Conservation (phyloP, 345 rosid genomes). For the Salix brachista region DNA sequence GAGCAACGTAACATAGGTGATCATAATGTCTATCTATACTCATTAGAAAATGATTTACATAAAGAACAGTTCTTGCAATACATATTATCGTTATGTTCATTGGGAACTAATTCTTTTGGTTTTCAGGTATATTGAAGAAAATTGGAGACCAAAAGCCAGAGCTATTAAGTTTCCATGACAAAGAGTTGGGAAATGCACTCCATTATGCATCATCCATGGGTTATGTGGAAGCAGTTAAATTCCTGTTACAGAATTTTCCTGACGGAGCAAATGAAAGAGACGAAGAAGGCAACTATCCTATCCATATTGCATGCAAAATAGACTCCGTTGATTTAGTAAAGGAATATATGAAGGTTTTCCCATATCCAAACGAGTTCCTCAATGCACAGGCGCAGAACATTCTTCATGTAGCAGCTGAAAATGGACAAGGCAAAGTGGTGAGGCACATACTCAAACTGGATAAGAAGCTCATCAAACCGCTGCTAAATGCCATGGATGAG, state of each 20-base stretch:
- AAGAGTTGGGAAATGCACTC: slow-evolving; percentile 8
- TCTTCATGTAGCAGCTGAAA: neutral
- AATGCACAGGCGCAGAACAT: neutral
- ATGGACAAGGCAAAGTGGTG: neutral
- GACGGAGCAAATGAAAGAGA: neutral
- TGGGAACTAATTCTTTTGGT: neutral
- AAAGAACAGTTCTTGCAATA: neutral
- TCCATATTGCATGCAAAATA: neutral
- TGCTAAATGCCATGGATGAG: neutral
- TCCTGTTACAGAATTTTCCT: neutral
- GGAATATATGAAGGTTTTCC: neutral
- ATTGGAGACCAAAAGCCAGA: slow-evolving; percentile 8
- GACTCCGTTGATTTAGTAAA: neutral
- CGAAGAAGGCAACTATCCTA: neutral
- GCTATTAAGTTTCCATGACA: slow-evolving; percentile 11
- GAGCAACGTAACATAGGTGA: neutral
- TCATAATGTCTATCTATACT: neutral
- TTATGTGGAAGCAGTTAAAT: neutral
- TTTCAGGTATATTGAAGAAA: slow-evolving; percentile 13
- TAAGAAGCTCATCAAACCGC: neutral
- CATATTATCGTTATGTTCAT: neutral
- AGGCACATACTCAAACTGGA: neutral
- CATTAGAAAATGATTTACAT: neutral
- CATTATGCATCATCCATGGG: slow-evolving; percentile 14
- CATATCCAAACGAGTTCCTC: neutral